A percentile compares a stretch with the other conserved stretches of the same genome.
These are phyloP conservation scores for Russula lepida DNA, from an alignment of 768 basidiomycete genomes.

Conservation along the genomic window DNA sequence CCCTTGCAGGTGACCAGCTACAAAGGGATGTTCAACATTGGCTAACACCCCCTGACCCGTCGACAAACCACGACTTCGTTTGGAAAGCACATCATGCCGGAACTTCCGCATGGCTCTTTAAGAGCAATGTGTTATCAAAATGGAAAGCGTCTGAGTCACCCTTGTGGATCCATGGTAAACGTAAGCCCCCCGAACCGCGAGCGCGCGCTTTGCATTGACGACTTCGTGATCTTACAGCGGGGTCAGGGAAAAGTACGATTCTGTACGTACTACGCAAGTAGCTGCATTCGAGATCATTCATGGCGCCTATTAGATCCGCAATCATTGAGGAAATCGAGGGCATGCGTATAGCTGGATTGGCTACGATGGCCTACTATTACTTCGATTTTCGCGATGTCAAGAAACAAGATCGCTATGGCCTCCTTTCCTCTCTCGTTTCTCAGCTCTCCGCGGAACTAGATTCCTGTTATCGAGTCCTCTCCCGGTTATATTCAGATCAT, in stretches of 20 bases:
- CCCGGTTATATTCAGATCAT: background rate
- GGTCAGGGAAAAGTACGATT: background rate
- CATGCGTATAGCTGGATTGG: background rate
- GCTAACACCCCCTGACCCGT: background rate
- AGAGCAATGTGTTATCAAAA: background rate
- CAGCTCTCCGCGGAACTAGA: background rate
- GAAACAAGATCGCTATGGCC: background rate
- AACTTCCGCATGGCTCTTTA: background rate
- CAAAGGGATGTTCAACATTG: background rate
- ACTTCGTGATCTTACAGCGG: background rate
- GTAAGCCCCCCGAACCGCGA: rapidly evolving
- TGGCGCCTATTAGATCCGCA: background rate
- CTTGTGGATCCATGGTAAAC: background rate
- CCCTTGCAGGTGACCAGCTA: background rate
- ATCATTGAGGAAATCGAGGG: background rate
- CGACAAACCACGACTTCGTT: background rate
- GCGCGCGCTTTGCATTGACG: background rate
- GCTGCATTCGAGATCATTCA: background rate
- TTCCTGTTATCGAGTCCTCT: background rate
- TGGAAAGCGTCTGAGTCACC: background rate
- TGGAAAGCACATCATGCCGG: background rate
- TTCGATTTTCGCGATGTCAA: background rate
- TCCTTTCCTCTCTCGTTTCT: background rate
- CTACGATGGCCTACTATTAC: background rate
- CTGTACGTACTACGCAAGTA: background rate